A percentile compares a stretch with the other conserved stretches of the same genome.
These are phyloP conservation scores for Pilobolus umbonatus DNA, from an alignment of 192 early-diverging fungal species.

Conservation along the genomic window DNA sequence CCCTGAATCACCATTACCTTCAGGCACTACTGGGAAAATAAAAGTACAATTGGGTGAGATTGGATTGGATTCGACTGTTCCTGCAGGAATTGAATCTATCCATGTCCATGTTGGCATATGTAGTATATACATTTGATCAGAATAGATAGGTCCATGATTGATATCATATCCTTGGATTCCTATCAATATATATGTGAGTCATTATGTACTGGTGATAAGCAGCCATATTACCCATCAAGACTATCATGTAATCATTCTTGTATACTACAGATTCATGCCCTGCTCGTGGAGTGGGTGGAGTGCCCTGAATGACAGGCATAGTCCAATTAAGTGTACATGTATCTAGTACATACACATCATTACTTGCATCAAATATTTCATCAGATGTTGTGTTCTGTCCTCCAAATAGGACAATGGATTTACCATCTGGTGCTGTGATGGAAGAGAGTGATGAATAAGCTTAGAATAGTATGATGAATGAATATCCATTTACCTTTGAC, in stretches of 20 bases:
- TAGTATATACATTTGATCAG: constrained; percentile 18
- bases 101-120: constrained; percentile 21
- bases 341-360: constrained; percentile 25
- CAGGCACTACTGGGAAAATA: constrained; percentile 1
- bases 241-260: constrained; percentile 22
- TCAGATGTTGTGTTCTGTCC: not conserved
- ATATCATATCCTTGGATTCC: not conserved
- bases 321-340: constrained; percentile 24
- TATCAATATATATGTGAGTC: not conserved
- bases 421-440: constrained; percentile 21
- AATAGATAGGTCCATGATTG: not conserved
- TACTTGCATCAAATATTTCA: not conserved
- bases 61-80: not conserved
- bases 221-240: constrained; percentile 2
- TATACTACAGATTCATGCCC: constrained; percentile 22
- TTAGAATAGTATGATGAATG: too few species aligned
- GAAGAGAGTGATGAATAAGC: too few species aligned
- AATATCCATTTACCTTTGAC: not conserved
- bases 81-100: constrained; percentile 7
- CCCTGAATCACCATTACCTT: not conserved
- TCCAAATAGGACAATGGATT: constrained; percentile 14
- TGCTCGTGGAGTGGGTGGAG: constrained; percentile 16
- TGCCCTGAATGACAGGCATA: constrained; percentile 1
- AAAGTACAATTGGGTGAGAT: constrained; percentile 4
- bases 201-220: not conserved